Conservation (phyloP, 768 basidiomycete species). For the Cyclocybe cylindracea region DNA sequence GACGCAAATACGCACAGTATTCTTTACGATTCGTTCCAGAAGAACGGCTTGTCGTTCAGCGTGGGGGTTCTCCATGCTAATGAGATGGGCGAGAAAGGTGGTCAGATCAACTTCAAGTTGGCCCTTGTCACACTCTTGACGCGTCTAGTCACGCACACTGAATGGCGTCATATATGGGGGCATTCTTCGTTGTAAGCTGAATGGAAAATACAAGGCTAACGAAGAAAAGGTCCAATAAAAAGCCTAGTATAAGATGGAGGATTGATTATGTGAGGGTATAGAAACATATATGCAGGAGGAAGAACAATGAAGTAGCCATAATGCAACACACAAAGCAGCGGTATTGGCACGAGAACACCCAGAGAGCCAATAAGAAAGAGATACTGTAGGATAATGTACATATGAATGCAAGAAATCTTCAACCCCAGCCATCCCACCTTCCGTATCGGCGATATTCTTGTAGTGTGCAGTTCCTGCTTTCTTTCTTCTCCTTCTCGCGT, state of each 20-base stretch:
- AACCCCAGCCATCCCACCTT: slow-evolving; percentile 89
- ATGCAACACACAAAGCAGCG: too few relatives aligned
- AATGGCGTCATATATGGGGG: background rate
- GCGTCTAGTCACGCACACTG: slow-evolving; percentile 12
- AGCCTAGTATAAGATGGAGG: too few relatives aligned
- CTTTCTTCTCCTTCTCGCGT: slow-evolving; percentile 56
- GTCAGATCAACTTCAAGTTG: background rate
- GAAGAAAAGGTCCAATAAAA: background rate
- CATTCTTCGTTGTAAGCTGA: background rate
- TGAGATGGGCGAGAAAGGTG: slow-evolving; percentile 1
- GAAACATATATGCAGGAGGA: too few relatives aligned
- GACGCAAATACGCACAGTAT: slow-evolving; percentile 58
- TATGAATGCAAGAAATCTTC: slow-evolving; percentile 3
- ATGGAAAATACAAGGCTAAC: background rate
- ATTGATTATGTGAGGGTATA: too few relatives aligned
- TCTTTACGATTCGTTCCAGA: slow-evolving; percentile 89
- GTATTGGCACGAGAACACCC: background rate
- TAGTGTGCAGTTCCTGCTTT: slow-evolving; percentile 65
- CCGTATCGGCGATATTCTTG: slow-evolving; percentile 83
- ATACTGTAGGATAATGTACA: background rate
- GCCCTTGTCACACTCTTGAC: background rate
- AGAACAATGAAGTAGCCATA: too few relatives aligned
- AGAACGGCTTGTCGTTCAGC: slow-evolving; percentile 90
- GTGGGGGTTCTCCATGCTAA: slow-evolving; percentile 90
- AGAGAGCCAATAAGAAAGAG: background rate